Base-by-base conservation (phyloP, 164 flowering plant species). In the Piper betle region DNA sequence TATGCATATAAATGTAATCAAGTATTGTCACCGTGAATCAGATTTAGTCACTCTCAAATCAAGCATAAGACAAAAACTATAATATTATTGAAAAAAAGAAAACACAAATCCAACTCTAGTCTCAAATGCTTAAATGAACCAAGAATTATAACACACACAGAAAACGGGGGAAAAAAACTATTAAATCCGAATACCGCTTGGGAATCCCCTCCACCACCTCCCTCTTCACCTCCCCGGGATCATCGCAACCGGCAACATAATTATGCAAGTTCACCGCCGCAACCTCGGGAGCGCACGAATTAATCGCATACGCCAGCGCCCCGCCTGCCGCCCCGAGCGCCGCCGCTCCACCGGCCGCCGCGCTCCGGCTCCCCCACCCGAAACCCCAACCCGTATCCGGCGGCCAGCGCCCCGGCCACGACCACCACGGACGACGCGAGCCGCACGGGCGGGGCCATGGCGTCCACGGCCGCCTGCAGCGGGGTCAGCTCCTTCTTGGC, bases 211-310 rank as follows among this genome's bases (percentile, higher is more conserved):
- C 93, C 19, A 94, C 68, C 15, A 82, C 85, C 39, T 87, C 91
- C 72, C 67, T 86, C 73, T 76, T 75, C 64, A 94, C 65, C 0
- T 78, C 74, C 6, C 41, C 62, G 5, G 97, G 96, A 69, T 85
- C 93, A 58, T 80, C 95, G 37, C 63, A 74, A 4, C 70, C 75
- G 3, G 81, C 87, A 46, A 84, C 96, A 38, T 78, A 84, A 62
- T 94, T 91, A 58, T 85, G 95, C 82, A 94, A 79, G 60, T 66
- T 78, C 6, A 69, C 77, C 0, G 99, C 97, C 0, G 99, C 97
- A 60, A 85, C 97, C 57, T 87, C 96, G 0, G 99, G 97, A 17
- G 76, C 93, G 50, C 73, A 78, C 19, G 91, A 66, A 67, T 85
- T 88, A 75, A 88, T 52, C 0, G 82, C 82, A 43, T 85, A 94